Evolutionary conservation across 2,329 filamentous ascomycete species (phyloP), one percentile per base, ranked within the genome.

Genomic region (Colletotrichum somersetense): DNA sequence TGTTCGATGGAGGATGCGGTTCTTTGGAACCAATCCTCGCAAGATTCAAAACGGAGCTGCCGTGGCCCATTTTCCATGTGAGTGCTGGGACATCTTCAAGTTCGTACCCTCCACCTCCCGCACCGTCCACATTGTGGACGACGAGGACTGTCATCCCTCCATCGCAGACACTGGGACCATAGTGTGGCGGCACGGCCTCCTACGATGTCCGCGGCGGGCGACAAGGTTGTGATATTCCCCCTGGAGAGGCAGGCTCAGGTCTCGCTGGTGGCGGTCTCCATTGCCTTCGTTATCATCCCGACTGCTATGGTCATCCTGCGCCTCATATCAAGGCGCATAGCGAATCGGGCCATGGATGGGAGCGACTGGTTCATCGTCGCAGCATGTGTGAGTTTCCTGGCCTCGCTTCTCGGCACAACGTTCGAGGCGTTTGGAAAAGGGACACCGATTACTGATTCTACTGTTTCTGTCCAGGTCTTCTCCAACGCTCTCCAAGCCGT

Each of bases 361-460:
- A 73, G 72, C 46, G 72, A 72, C 10, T 68, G 66, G 68, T 68
- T 58, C 44, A 72, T 72, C 18, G 58, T 72, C 5, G 63, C 50
- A 1, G 72, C 68, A 8, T 62, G 52, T 6, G 72, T 72, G 38
- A 4, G 68, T 55, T 53, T 7, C 35, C 5, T 10, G 18, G 26
- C 14, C 38, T 26, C 14, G 56, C 40, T 33, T 5, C 12, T 26
- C 20, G 26, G 16, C 5, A 18, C 8, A 4, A 50, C 10, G 10
- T 6, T n/a, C 40, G 40, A 14, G 40, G 2, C 8, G 8, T 23
- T n/a, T 38, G 42, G 7, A 30, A 18, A 33, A 3, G 2, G 58
- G 30, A 48, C 14, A 33, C 10, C 1, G 5, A 20, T 40, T 26
- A 35, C 12, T 23, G 20, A 44, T 18, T 14, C 6, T 14, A 11